Base-by-base conservation (phyloP, 306 rosid species). In the Trifolium repens region DNA sequence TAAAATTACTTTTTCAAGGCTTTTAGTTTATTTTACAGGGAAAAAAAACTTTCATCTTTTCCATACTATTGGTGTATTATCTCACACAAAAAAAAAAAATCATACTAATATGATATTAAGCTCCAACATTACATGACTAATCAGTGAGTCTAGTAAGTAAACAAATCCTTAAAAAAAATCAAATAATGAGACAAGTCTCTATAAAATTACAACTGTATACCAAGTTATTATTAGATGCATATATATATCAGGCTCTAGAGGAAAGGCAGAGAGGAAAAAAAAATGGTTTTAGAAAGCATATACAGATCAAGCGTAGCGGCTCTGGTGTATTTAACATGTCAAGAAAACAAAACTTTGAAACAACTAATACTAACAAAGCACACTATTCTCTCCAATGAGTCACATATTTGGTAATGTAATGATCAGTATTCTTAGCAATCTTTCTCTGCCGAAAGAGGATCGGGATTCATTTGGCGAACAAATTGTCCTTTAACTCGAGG, bases 401-500 rank as follows among this genome's bases (percentile, higher is more conserved):
- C 80, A 71, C 72, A 71, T 75, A 70, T 74, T 61, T 35, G 58
- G 79, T 73, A 83, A 50, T 69, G 72, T 73, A 81, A 46, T 71
- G 61, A 57, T 84, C 37, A 75, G 47, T 65, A 75, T 52, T 80
- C 69, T 60, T 64, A 60, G 66, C 78, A 84, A 66, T 84, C 86
- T 67, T 68, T 78, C 27, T 87, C 88, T 50, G 84, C 49, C 50
- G 79, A 67, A 15, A 76, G 69, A 59, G 84, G 55, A 81, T 89
- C 90, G 11, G 53, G 79, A 22, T 44, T 78, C 34, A 67, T 74
- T 81, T 91, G 93, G 16, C 98, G 96, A 58, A 96, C 97, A 73
- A 96, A 92, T 80, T 96, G 99, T 78, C 99, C 99, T 83, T 96
- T 96, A 61, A 96, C 87, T 85, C 99, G 82, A 1, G 97, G 99